phyloP scores from a whole-genome alignment of 1,284 basidiomycete species.

The Chiua sp. region DNA sequence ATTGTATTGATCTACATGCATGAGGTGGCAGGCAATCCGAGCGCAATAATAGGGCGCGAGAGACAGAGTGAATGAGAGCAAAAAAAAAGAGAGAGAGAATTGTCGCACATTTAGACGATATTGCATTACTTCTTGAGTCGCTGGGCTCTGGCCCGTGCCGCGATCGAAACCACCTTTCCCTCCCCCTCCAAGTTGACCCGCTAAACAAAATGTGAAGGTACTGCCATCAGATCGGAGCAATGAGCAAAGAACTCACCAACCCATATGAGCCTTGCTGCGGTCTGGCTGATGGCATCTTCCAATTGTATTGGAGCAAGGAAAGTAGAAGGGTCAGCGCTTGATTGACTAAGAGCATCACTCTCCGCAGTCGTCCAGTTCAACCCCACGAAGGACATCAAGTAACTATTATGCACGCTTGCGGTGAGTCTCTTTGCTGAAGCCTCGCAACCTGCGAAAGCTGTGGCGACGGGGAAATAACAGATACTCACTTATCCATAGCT shows the following conservation, averaged over 20 bases:
- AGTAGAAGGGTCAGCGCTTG: neutral
- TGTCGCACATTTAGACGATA: neutral
- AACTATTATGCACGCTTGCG: neutral
- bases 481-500: too few relatives aligned
- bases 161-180: neutral
- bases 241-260: neutral
- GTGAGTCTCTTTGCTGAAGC: too few relatives aligned
- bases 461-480: too few relatives aligned
- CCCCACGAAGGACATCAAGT: neutral
- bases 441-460: neutral
- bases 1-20: neutral
- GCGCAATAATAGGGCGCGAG: too few relatives aligned
- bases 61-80: too few relatives aligned
- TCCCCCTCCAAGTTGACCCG: neutral
- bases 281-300: neutral
- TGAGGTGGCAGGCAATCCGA: too few relatives aligned
- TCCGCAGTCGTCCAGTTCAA: neutral
- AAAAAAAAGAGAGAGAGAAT: neutral
- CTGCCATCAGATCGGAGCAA: neutral
- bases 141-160: neutral
- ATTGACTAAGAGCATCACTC: neutral
- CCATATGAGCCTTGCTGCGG: neutral
- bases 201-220: neutral
- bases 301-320: neutral
- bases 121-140: neutral